Percentiles rank a stretch among this genome's conserved stretches.
phyloP scores from a whole-genome alignment of 352 stramenopile species.

The Phytopythium montanum region DNA sequence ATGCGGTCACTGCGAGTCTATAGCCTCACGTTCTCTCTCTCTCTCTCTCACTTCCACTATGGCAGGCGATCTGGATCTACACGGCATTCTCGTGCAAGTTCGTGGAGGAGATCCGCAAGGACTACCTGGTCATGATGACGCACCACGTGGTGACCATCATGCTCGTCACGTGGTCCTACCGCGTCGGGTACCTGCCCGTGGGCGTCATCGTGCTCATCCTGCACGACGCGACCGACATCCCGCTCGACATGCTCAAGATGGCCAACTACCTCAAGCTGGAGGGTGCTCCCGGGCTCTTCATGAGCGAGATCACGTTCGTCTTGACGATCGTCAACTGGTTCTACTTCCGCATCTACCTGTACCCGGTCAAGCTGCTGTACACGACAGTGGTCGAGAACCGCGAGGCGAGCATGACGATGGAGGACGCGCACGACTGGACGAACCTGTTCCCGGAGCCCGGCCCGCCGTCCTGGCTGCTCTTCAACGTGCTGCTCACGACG shows the following conservation, averaged over 20 bases:
- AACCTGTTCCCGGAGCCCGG: constrained; percentile 61
- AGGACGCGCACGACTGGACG: constrained; percentile 63
- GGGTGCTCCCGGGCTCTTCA: constrained; percentile 59
- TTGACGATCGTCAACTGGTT: constrained; percentile 63
- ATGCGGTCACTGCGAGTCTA: not conserved
- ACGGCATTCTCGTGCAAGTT: constrained; percentile 89
- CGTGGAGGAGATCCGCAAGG: constrained; percentile 85
- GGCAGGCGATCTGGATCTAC: constrained; percentile 86
- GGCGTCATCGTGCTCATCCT: constrained; percentile 82
- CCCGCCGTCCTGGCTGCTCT: constrained; percentile 79
- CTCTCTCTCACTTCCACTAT: not conserved
- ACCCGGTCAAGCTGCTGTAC: constrained; percentile 78
- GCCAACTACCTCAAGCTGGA: constrained; percentile 89
- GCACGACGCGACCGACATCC: constrained; percentile 87
- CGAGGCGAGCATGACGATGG: constrained; percentile 70
- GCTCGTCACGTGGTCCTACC: constrained; percentile 83
- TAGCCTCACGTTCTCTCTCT: not conserved
- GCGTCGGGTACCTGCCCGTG: constrained; percentile 74
- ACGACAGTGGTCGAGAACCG: constrained; percentile 69
- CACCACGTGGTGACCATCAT: constrained; percentile 87
- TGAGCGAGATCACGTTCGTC: constrained; percentile 73
- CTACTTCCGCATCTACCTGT: constrained; percentile 87
- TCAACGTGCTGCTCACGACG: constrained; percentile 72
- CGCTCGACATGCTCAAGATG: constrained; percentile 89
- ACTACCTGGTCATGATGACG: constrained; percentile 90